Percentiles rank a stretch among this genome's conserved stretches.
Conservation (phyloP, 768 basidiomycete species). For the Phaffia tasmanica region DNA sequence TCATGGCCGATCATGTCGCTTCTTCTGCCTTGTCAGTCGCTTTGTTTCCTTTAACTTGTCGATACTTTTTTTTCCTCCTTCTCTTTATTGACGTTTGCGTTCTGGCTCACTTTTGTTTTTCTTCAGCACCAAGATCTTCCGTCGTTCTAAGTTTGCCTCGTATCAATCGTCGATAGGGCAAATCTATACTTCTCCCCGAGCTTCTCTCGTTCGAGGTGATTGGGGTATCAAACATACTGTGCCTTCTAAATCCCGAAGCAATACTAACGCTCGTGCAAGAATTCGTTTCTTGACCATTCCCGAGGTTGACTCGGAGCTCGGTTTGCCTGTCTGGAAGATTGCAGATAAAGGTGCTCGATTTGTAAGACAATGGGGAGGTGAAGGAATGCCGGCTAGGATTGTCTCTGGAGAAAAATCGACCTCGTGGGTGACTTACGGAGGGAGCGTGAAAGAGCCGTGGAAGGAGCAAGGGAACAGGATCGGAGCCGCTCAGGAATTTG, state of each 20-base stretch:
- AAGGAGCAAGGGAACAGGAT: conserved; percentile 11
- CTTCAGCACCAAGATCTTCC: conserved; percentile 13
- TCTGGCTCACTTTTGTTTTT: background rate
- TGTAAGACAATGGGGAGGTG: conserved; percentile 23
- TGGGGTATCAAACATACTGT: conserved; percentile 19
- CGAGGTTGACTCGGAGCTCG: conserved; percentile 22
- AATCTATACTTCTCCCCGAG: conserved; percentile 16
- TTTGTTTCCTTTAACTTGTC: background rate
- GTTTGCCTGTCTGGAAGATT: conserved; percentile 19
- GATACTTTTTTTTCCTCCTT: conserved; percentile 3
- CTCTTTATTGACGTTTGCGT: no score
- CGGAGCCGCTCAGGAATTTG: no score
- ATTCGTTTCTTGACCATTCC: conserved; percentile 15
- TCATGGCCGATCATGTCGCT: conserved; percentile 14
- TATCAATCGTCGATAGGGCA: conserved; percentile 17
- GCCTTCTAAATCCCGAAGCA: background rate
- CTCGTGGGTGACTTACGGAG: conserved; percentile 16
- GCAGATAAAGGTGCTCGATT: conserved; percentile 20
- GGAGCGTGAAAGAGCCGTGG: conserved; percentile 17
- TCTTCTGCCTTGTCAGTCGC: conserved; percentile 6
- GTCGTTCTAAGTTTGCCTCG: conserved; percentile 19
- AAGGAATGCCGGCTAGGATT: conserved; percentile 9
- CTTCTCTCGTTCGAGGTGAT: conserved; percentile 1
- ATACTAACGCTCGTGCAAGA: background rate
- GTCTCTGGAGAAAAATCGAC: background rate